Percentiles rank a stretch among this genome's conserved stretches.
These are phyloP conservation scores for Geotrichum macrosporum DNA, from an alignment of 1,139 yeast species.

Conservation along the genomic window DNA sequence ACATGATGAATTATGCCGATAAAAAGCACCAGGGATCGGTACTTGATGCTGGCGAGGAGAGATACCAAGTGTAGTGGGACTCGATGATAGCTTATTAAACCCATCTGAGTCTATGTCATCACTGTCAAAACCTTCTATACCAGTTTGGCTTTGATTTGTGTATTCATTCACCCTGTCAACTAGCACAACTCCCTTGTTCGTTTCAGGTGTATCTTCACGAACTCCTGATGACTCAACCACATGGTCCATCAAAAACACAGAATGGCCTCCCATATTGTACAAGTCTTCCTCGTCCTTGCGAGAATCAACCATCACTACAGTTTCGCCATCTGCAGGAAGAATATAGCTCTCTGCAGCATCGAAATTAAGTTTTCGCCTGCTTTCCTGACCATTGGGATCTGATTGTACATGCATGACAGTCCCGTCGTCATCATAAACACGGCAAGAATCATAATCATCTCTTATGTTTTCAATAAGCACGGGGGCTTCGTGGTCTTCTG, in stretches of 20 bases:
- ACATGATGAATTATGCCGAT: not conserved
- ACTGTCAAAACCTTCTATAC: not conserved
- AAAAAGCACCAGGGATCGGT: not conserved
- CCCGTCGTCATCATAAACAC: constrained; percentile 7
- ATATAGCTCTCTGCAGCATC: constrained; percentile 1
- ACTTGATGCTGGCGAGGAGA: not conserved
- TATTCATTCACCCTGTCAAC: constrained; percentile 1
- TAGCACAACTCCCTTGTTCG: not conserved
- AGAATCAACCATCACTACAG: not conserved
- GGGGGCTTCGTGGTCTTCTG: constrained; percentile 14
- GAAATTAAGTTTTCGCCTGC: not conserved
- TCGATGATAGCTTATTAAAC: not conserved
- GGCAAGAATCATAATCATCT: constrained; percentile 8
- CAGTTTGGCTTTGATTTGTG: not conserved
- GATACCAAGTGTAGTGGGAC: not conserved
- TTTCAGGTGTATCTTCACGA: not conserved
- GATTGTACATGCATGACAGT: not conserved
- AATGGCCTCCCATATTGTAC: not conserved
- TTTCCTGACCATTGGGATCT: not conserved
- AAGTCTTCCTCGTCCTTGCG: not conserved
- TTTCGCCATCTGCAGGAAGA: no score
- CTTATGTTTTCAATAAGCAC: constrained; percentile 6
- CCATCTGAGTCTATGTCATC: not conserved
- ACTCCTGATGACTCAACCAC: not conserved
- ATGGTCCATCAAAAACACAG: constrained; percentile 7